Evolutionary conservation across 2,329 filamentous ascomycete genomes (phyloP).

Genomic region (Colletotrichum trifolii): DNA sequence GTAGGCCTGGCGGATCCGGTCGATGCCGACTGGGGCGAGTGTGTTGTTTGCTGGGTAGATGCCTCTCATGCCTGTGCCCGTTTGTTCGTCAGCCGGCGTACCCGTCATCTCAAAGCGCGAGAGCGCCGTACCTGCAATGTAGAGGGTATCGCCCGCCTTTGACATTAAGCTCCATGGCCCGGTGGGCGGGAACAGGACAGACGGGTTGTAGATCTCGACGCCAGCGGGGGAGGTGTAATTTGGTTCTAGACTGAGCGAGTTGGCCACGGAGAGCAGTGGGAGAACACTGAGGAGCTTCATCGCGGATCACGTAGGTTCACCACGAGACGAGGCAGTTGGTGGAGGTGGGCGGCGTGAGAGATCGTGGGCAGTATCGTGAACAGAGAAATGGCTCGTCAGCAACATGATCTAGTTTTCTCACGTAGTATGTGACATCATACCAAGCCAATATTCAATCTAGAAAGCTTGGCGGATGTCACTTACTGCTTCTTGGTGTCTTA

Average conservation of each 20-base stretch:
- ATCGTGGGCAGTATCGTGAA: background rate
- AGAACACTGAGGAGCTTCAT: background rate
- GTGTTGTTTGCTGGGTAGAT: constrained; percentile 45
- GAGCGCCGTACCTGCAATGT: constrained; percentile 41
- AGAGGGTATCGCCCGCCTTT: constrained; percentile 43
- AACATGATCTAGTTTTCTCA: background rate
- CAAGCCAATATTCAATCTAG: background rate
- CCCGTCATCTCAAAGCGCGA: background rate
- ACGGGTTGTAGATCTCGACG: constrained; percentile 44
- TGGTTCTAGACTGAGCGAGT: constrained; percentile 30
- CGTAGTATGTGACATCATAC: background rate
- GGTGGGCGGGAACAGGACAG: constrained; percentile 41
- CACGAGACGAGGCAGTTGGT: background rate
- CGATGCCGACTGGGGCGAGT: constrained; percentile 42
- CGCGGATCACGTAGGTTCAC: background rate
- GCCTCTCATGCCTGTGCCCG: constrained; percentile 46
- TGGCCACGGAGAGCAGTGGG: background rate
- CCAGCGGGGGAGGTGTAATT: constrained; percentile 44
- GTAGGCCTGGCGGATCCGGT: constrained; percentile 46
- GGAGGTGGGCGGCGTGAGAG: accelerated
- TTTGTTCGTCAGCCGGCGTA: background rate
- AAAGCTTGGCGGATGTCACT: background rate
- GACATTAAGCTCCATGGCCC: constrained; percentile 46
- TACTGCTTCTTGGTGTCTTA: background rate
- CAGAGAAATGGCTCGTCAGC: background rate